These are phyloP conservation scores for Monosporascus sp. DNA, from an alignment of 2,329 filamentous ascomycete species.

Conservation along the genomic window DNA sequence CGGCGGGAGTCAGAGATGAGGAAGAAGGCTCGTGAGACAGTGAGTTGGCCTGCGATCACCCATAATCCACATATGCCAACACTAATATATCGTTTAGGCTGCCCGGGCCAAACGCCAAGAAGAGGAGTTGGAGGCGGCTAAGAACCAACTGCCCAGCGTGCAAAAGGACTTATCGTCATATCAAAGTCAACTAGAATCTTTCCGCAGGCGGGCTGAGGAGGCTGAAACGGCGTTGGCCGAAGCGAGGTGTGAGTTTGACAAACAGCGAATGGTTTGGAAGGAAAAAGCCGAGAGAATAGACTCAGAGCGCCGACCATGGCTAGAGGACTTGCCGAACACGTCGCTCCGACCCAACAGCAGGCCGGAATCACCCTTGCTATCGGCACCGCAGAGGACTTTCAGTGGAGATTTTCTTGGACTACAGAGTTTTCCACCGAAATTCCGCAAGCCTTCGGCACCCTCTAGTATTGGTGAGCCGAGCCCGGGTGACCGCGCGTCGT, in stretches of 20 bases:
- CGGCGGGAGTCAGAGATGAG: conserved; percentile 82
- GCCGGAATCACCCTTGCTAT: conserved; percentile 50
- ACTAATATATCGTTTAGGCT: conserved; percentile 46
- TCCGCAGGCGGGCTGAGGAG: conserved; percentile 62
- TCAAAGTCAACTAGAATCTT: conserved; percentile 52
- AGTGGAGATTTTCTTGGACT: conserved; percentile 50
- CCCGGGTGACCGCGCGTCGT: conserved; percentile 32
- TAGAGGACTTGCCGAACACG: conserved; percentile 42
- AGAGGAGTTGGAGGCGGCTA: conserved; percentile 73
- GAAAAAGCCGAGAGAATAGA: conserved; percentile 36
- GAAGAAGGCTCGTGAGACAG: conserved; percentile 81
- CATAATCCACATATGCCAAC: background rate
- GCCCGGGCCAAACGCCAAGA: conserved; percentile 62
- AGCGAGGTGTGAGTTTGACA: conserved; percentile 44
- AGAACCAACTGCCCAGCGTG: conserved; percentile 56
- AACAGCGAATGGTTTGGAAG: conserved; percentile 36
- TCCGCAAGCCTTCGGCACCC: conserved; percentile 43
- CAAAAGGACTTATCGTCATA: conserved; percentile 59
- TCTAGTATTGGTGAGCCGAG: conserved; percentile 44
- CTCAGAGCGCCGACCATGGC: conserved; percentile 43
- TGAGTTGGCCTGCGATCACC: conserved; percentile 38
- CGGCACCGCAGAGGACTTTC: conserved; percentile 43
- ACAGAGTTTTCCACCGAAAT: conserved; percentile 34
- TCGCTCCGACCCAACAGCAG: conserved; percentile 43
- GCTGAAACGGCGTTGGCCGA: conserved; percentile 61